A percentile compares a stretch with the other conserved stretches of the same genome.
phyloP scores from a whole-genome alignment of 192 early-diverging fungal species.

The Kickxella alabastrina region DNA sequence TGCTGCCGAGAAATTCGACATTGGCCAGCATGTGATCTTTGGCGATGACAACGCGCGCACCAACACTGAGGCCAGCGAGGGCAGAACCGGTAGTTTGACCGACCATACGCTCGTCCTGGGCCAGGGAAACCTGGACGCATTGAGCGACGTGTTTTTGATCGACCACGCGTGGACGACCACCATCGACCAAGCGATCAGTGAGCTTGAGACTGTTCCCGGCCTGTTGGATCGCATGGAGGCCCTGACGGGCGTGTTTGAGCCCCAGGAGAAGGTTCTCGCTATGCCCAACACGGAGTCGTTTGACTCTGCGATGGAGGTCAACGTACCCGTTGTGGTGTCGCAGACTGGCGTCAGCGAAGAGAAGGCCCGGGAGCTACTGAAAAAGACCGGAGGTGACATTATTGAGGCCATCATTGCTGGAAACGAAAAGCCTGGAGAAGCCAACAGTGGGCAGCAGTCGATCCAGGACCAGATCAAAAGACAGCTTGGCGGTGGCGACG shows the following conservation, averaged over 20 bases:
- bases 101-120: constrained; percentile 25
- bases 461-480: constrained; percentile 31
- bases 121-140: constrained; percentile 21
- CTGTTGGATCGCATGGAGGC: constrained; percentile 61
- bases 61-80: not conserved
- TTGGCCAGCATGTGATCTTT: constrained; percentile 36
- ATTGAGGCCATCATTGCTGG: constrained; percentile 62
- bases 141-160: constrained; percentile 62
- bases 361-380: constrained; percentile 56
- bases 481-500: constrained; percentile 22
- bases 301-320: constrained; percentile 19
- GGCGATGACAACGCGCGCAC: constrained; percentile 1
- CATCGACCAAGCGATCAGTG: constrained; percentile 50
- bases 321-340: constrained; percentile 56
- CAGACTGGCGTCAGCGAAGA: constrained; percentile 57
- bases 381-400: constrained; percentile 53
- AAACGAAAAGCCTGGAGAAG: constrained; percentile 4
- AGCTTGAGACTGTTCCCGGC: constrained; percentile 54
- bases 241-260: constrained; percentile 57
- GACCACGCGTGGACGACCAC: constrained; percentile 75
- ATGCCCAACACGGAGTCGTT: constrained; percentile 33
- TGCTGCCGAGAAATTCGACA: constrained; percentile 22
- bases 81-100: constrained; percentile 1
- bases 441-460: constrained; percentile 1
- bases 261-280: constrained; percentile 26